Evolutionary conservation across 1,139 yeast genomes (phyloP), one percentile per base, ranked within the genome.

Genomic region (Taiozyma sp.): DNA sequence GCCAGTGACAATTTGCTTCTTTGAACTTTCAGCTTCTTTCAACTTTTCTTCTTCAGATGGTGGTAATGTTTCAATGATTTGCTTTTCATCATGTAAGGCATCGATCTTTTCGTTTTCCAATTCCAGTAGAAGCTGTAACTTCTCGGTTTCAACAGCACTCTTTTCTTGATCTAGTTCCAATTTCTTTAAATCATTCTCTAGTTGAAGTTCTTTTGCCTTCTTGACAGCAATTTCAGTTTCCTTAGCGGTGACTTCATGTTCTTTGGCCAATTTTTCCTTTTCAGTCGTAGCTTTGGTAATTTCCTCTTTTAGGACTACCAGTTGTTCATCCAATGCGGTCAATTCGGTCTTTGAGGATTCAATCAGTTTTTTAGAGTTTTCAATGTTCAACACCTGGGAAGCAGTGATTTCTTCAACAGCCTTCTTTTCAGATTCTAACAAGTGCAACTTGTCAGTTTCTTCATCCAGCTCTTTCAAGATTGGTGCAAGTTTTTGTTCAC

Each of bases 111-210:
- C 63, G 43, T 59, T 53, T 53, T 62, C 64, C 46, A 62, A 48
- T 51, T 59, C 60, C 28, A 62, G 38, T 46, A 61, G 56, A 14
- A 62, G 44, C 28, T 46, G 48, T 28, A 60, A 50, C 44, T 54
- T 56, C 48, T 65, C 69, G 47, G 64, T 64, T 48, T 68, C 74
- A 46, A 65, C 64, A 43, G 70, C 43, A 28, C 61, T 57, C 48
- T 60, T 59, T 50, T 57, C 57, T 42, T 61, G 56, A 24, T 57
- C 62, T 45, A 61, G 48, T 46, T 60, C 59, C 13, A 63, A 56
- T 49, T 60, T 58, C 48, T 61, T 57, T 34, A 57, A 52, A 24
- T 54, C 50, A 38, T 63, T 61, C 46, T 58, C 57, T 43, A 61
- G 59, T 50, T 59, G 61, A 24, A 57, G 30, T 47, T 61, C 64